Evolutionary conservation across 2,329 filamentous ascomycete species (phyloP), one percentile per base, ranked within the genome.

Genomic region (Trichophyton equinum): DNA sequence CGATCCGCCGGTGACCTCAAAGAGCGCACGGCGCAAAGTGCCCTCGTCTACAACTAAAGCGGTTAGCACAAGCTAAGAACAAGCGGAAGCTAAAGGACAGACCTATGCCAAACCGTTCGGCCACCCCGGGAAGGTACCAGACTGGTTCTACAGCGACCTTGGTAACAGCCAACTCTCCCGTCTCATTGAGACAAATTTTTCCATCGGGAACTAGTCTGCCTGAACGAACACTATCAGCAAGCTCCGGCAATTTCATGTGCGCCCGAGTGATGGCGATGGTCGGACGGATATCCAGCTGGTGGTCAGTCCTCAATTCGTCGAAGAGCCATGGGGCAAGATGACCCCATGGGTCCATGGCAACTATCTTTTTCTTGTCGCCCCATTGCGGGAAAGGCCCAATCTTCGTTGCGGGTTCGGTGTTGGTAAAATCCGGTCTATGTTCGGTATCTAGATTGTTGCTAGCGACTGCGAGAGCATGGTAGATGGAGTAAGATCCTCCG

Each of bases 101-200:
- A 87, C 85, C 85, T 68, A 96, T 96, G 40, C 90, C 90, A 71
- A 99, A 99, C 68, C 94, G 82, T 71, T 95, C 89, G 27, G 94
- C 94, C 30, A 97, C 88, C 1, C 88, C 89, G 1, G 88, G 89
- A 8, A 92, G 78, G 76, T 91, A 92, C 88, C 88, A 92, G 13
- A 89, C 92, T 25, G 94, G 94, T 74, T 99, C 94, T 20, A 96
- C 94, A 2, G 94, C 94, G 65, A 97, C 89, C 73, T 99, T 99
- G 56, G 94, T 97, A 4, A 97, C 94, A 36, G 88, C 88, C 42
- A 97, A 79, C 72, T 97, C 94, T 60, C 94, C 94, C 2, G 78
- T 76, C n/a, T 84, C 80, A 69, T 96, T 96, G 59, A 97, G 74
- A 69, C 91, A 92, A 51, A 97, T 90, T 70, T 91, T 94, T 58